phyloP scores from a whole-genome alignment of 306 rosid species.

The Corylus heterophylla region DNA sequence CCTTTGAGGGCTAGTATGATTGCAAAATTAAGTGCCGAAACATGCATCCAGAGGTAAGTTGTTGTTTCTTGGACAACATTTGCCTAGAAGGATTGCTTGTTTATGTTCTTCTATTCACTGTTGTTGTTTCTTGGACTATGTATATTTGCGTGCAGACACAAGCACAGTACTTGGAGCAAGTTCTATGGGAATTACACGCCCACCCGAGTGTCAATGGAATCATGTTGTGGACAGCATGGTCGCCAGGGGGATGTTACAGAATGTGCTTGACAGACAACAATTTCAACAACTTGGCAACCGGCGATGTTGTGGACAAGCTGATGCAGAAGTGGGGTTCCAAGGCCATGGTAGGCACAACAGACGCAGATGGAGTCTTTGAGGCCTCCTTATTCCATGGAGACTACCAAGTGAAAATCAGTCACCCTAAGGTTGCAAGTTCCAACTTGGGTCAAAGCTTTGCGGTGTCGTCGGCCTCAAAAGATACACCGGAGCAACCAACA shows the following conservation, averaged over 20 bases:
- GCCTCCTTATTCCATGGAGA: conserved; percentile 49
- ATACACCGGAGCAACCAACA: background rate
- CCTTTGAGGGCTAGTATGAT: too few relatives aligned
- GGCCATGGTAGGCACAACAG: conserved; percentile 21
- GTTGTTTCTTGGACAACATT: too few relatives aligned
- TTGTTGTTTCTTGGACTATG: background rate
- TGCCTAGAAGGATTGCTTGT: too few relatives aligned
- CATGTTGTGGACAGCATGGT: conserved; percentile 58
- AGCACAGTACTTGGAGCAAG: conserved; percentile 51
- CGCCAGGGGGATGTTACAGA: conserved; percentile 48
- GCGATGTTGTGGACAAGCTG: conserved; percentile 69
- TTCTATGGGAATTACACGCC: conserved; percentile 57
- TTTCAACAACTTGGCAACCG: conserved; percentile 64
- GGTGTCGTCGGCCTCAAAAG: conserved; percentile 15
- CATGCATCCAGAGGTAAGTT: too few relatives aligned
- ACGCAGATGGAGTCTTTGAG: conserved; percentile 38
- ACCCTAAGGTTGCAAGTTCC: conserved; percentile 21
- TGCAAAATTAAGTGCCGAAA: too few relatives aligned
- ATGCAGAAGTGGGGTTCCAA: conserved; percentile 52
- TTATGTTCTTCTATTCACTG: background rate
- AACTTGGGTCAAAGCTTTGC: conserved; percentile 19
- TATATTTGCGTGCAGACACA: conserved; percentile 40
- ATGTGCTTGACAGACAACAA: conserved; percentile 64
- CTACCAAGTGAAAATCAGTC: conserved; percentile 32
- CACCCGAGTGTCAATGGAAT: conserved; percentile 70